These are phyloP conservation scores for Auxenochlorella pyrenoidosa DNA, from an alignment of 139 green algal species.

Conservation along the genomic window DNA sequence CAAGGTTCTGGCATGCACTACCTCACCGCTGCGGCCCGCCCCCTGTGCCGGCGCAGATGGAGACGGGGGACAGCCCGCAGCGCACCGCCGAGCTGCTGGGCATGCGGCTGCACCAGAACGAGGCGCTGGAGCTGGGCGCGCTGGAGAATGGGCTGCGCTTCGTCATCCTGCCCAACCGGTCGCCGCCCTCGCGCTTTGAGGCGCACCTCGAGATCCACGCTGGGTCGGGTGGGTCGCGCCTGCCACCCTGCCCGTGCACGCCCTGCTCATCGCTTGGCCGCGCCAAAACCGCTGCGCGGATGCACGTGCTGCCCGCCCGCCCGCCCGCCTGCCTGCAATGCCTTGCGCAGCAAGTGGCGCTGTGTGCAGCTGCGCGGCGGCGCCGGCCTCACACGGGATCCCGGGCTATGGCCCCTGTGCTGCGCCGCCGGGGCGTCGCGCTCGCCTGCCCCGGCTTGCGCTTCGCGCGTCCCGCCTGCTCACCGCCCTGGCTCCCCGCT, in stretches of 20 bases:
- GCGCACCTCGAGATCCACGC: slow-evolving; percentile 94
- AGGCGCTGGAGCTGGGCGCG: slow-evolving; percentile 69
- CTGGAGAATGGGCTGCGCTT: slow-evolving; percentile 92
- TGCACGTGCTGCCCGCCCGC: neutral
- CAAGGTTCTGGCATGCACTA: too few relatives aligned
- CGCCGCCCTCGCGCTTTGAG: slow-evolving; percentile 92
- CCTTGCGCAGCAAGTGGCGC: too few relatives aligned
- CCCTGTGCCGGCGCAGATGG: neutral
- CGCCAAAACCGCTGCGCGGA: too few relatives aligned
- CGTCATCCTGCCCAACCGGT: slow-evolving; percentile 95
- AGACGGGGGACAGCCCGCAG: neutral
- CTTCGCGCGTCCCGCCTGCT: neutral
- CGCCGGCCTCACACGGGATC: too few relatives aligned
- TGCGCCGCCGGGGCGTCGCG: neutral
- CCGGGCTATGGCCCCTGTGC: neutral
- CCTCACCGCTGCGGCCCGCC: neutral
- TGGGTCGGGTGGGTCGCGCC: slow-evolving; percentile 23
- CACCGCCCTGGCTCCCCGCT: neutral
- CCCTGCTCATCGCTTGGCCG: neutral
- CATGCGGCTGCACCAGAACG: slow-evolving; percentile 60
- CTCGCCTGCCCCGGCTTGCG: neutral
- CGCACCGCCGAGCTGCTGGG: slow-evolving; percentile 7
- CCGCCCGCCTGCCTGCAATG: neutral
- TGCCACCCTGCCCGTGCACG: too few relatives aligned
- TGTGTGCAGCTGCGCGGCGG: too few relatives aligned